phyloP scores from a whole-genome alignment of 2,329 filamentous ascomycete genomes.

The Corynespora cassiicola region DNA sequence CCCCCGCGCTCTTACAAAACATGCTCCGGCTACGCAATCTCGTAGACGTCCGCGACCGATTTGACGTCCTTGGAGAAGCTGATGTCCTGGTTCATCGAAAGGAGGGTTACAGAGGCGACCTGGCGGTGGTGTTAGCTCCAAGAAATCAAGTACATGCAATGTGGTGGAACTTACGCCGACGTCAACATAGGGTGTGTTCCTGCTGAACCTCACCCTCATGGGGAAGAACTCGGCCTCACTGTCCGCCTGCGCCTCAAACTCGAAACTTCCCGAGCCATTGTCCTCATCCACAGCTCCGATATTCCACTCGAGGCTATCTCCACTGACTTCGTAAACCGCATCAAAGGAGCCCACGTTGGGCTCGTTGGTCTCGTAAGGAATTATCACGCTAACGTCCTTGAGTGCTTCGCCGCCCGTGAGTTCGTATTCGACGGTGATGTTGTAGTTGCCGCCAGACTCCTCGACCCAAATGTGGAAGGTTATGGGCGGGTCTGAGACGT shows the following conservation, averaged over 20 bases:
- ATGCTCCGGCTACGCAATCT: constrained; percentile 77
- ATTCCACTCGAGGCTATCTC: constrained; percentile 92
- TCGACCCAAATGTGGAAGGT: constrained; percentile 99
- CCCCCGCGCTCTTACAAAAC: neutral
- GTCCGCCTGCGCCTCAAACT: constrained; percentile 88
- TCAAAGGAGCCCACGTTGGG: constrained; percentile 92
- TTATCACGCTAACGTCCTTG: constrained; percentile 83
- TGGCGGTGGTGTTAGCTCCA: constrained; percentile 42
- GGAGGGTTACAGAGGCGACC: constrained; percentile 73
- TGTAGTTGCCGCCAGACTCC: constrained; percentile 81
- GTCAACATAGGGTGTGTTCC: constrained; percentile 84
- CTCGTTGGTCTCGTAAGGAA: constrained; percentile 85
- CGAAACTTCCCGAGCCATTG: constrained; percentile 85
- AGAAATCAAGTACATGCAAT: neutral
- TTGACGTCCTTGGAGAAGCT: constrained; percentile 84
- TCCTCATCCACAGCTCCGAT: constrained; percentile 85
- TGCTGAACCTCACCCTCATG: constrained; percentile 90
- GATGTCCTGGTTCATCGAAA: constrained; percentile 80
- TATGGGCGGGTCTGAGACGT: constrained; percentile 82
- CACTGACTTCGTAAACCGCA: constrained; percentile 90
- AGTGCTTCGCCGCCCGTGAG: constrained; percentile 80
- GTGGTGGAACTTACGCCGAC: constrained; percentile 77
- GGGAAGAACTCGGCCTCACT: constrained; percentile 98
- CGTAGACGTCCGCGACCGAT: constrained; percentile 76
- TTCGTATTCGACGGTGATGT: constrained; percentile 95